Evolutionary conservation across 2,329 filamentous ascomycete species (phyloP), one percentile per base, ranked within the genome.

Genomic region (Didymellaceae sp.): DNA sequence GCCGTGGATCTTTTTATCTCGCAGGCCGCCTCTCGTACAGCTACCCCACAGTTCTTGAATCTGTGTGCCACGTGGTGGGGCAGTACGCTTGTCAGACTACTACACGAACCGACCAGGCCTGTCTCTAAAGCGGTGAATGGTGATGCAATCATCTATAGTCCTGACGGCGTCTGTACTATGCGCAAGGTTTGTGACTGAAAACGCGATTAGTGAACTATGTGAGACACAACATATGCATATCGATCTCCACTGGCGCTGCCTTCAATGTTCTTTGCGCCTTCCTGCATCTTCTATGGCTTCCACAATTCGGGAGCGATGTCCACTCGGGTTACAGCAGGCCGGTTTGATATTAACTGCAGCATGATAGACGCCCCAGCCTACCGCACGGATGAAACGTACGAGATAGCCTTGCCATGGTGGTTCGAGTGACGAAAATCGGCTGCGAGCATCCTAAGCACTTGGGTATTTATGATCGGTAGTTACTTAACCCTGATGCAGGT

Each of bases 401-500:
- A 51, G 57, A 65, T 32, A 28, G 40, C 38, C 49, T 17, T 31
- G 44, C 48, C 42, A 41, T 41, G 45, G 33, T 52, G 53, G 60
- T 66, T 71, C 63, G 65, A 46, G 60, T 43, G 66, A 66, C 66
- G 59, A 61, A 55, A 21, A 35, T 35, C 49, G 50, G 58, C 48
- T 65, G 57, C 42, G 42, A 47, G 61, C 52, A 54, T 45, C 20
- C 11, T 32, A 30, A 59, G 47, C 43, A 48, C 32, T 51, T 52
- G 53, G 43, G 50, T 49, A 53, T 52, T 49, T 54, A 48, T 58
- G 52, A 50, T 58, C 56, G 62, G 51, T 52, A 62, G 61, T 56
- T 52, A 62, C 59, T 56, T 53, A 41, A 51, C 51, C 51, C 51
- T 58, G 50, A 63, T 71, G 68, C 68, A 70, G 66, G 66, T 67